phyloP scores from a whole-genome alignment of 371 early-diverging fungal species.

The Saksenaea oblongispora region DNA sequence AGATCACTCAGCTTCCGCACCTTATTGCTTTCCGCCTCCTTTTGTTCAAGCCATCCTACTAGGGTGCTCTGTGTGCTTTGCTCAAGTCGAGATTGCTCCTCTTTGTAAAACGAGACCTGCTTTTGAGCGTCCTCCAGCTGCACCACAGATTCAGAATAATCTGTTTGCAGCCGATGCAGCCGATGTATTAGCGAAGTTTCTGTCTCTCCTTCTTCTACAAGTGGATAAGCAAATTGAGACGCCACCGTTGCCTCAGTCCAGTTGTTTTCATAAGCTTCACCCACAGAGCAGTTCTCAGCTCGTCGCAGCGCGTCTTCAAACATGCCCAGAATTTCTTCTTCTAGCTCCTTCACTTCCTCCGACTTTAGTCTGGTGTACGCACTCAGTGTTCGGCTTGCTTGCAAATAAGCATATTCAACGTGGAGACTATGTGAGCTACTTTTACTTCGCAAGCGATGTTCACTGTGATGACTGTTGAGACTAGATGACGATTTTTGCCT shows the following conservation, averaged over 20 bases:
- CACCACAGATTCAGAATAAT: neutral
- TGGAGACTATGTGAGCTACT: neutral
- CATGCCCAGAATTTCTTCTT: conserved; percentile 3
- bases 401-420: neutral
- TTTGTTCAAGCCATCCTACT: neutral
- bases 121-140: neutral
- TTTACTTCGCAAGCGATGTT: neutral
- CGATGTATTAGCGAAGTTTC: neutral
- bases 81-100: neutral
- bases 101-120: neutral
- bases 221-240: neutral
- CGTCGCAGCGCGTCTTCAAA: neutral
- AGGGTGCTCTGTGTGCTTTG: neutral
- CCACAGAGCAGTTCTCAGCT: neutral
- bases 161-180: neutral
- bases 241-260: neutral
- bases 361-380: neutral
- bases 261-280: neutral
- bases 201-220: neutral
- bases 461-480: neutral
- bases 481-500: conserved; percentile 4
- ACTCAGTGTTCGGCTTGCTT: neutral
- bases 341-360: neutral
- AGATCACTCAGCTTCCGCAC: conserved; percentile 15
- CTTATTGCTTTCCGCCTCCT: conserved; percentile 6